Conservation (phyloP, 2,329 filamentous ascomycete species). For the Fusarium stilboides region DNA sequence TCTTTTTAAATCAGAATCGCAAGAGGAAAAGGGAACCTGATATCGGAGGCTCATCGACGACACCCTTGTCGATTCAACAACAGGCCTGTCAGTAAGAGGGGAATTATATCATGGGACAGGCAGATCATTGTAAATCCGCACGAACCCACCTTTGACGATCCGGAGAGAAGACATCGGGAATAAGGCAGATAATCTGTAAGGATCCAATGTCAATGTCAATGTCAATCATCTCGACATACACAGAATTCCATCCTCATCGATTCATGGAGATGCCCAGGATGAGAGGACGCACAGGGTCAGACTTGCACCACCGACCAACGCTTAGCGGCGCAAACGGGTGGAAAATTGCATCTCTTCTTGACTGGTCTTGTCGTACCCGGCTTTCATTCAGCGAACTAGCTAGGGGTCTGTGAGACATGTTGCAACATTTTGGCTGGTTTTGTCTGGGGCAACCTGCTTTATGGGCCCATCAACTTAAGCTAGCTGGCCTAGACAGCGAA, state of each 20-base stretch:
- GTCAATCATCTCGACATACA: constrained; percentile 1
- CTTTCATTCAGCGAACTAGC: constrained; percentile 29
- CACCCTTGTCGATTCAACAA: constrained; percentile 25
- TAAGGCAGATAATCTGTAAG: constrained; percentile 12
- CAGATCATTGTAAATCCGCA: constrained; percentile 39
- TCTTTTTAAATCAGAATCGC: background rate
- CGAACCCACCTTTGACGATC: constrained; percentile 29
- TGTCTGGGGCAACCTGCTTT: constrained; percentile 40
- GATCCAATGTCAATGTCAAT: constrained; percentile 11
- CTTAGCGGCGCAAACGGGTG: constrained; percentile 34
- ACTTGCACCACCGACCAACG: constrained; percentile 25
- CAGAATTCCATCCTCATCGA: constrained; percentile 6
- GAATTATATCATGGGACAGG: constrained; percentile 33
- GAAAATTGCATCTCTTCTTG: constrained; percentile 2
- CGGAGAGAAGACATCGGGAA: constrained; percentile 26
- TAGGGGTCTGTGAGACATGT: constrained; percentile 38
- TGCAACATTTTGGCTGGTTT: constrained; percentile 25
- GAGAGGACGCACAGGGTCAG: constrained; percentile 22
- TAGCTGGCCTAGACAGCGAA: constrained; percentile 10
- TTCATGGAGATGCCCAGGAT: constrained; percentile 8
- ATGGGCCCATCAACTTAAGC: constrained; percentile 15
- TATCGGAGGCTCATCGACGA: constrained; percentile 29
- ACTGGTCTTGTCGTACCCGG: constrained; percentile 27
- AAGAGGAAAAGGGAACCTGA: constrained; percentile 1
- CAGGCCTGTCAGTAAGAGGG: constrained; percentile 9